Percentiles rank a stretch among this genome's conserved stretches.
Conservation (phyloP, 176 grass and related monocot genomes). For the Elaeis guineensis region DNA sequence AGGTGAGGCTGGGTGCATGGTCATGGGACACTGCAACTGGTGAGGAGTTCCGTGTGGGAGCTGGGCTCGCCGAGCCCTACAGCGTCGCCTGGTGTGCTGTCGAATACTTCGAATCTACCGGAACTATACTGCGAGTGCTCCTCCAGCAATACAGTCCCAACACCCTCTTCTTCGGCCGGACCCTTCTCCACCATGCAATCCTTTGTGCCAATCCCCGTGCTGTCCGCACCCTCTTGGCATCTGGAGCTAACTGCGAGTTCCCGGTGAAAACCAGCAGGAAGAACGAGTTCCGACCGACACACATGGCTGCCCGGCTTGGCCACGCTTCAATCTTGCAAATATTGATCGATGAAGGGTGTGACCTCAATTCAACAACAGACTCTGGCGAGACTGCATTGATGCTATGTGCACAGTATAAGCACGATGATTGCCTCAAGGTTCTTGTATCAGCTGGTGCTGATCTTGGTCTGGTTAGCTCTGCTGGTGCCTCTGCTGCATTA, state of each 20-base stretch:
- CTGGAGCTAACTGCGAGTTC: conserved; percentile 43
- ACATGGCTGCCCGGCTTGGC: conserved; percentile 63
- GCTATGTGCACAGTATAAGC: conserved; percentile 40
- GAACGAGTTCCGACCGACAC: conserved; percentile 45
- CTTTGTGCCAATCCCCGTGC: conserved; percentile 66
- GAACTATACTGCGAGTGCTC: conserved; percentile 58
- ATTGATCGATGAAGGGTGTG: conserved; percentile 44
- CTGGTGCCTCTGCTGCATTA: conserved; percentile 31
- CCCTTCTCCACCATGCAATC: conserved; percentile 86
- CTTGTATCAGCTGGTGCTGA: conserved; percentile 54
- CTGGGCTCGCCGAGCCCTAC: conserved; percentile 77
- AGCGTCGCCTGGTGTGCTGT: conserved; percentile 80
- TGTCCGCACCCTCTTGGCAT: conserved; percentile 48
- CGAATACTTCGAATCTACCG: conserved; percentile 82
- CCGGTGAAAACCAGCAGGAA: conserved; percentile 44
- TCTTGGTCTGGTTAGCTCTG: conserved; percentile 48
- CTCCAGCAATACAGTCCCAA: conserved; percentile 40
- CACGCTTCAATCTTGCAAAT: conserved; percentile 45
- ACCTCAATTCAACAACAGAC: conserved; percentile 53
- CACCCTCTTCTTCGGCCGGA: conserved; percentile 37
- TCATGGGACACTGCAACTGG: conserved; percentile 83
- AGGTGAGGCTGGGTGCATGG: conserved; percentile 79
- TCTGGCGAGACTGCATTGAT: conserved; percentile 44
- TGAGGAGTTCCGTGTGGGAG: conserved; percentile 91
- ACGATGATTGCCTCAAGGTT: conserved; percentile 55